Conservation (phyloP, 1,139 yeast genomes). For the Scheffersomyces illinoinensis region DNA sequence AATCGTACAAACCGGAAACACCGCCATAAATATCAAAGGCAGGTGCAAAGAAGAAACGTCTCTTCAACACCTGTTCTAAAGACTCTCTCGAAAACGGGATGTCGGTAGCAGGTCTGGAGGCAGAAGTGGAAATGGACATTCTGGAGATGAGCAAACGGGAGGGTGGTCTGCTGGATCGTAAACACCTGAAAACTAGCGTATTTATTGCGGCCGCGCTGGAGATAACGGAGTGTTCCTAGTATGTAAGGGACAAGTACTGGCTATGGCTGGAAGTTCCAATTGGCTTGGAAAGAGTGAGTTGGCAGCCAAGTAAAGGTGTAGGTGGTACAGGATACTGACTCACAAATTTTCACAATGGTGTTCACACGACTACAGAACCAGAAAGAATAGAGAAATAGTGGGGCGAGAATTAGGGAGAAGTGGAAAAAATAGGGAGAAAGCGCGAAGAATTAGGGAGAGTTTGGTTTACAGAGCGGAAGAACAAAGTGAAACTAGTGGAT, state of each 20-base stretch:
- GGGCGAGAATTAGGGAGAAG: not conserved
- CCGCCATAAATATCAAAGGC: conserved; percentile 98
- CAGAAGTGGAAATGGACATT: conserved; percentile 29
- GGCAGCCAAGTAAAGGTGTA: not conserved
- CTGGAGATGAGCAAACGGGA: conserved; percentile 7
- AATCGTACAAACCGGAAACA: conserved; percentile 95
- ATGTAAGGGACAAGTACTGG: not conserved
- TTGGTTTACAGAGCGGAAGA: not conserved
- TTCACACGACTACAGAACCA: not conserved
- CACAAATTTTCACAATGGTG: not conserved
- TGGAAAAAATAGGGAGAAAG: not conserved
- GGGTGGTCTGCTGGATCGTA: not conserved
- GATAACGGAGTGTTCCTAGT: not conserved
- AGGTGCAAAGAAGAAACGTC: conserved; percentile 97
- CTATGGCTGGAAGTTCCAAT: not conserved
- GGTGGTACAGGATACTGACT: not conserved
- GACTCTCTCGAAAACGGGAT: conserved; percentile 75
- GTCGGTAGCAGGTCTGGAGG: conserved; percentile 13
- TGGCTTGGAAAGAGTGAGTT: not conserved
- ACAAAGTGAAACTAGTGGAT: no score
- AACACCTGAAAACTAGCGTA: not conserved
- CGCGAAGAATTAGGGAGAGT: not conserved
- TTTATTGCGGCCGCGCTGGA: not conserved
- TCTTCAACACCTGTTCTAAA: conserved; percentile 86
- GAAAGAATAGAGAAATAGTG: not conserved